Evolutionary conservation across 148 eudicot species (phyloP).

Genomic region (Nyssa sinensis): DNA sequence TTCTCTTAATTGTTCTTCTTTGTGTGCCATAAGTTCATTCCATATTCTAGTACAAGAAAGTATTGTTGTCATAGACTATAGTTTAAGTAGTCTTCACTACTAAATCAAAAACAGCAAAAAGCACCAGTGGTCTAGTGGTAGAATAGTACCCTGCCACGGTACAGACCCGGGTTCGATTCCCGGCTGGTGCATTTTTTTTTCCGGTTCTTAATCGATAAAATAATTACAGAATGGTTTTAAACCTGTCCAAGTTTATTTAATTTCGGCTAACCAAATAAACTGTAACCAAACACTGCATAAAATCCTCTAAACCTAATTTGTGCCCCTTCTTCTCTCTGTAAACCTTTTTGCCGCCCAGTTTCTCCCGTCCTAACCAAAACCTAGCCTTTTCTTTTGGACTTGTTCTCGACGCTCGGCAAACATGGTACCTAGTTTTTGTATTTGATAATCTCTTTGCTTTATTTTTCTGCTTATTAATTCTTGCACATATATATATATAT

Average conservation of each 20-base stretch:
- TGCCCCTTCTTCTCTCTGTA: neutral
- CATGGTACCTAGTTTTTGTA: neutral
- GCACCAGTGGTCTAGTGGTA: conserved; percentile 75
- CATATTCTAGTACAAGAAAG: too few relatives aligned
- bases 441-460: neutral
- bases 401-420: neutral
- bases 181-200: conserved; percentile 46
- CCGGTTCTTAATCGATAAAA: too few relatives aligned
- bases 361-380: neutral
- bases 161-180: conserved; percentile 78
- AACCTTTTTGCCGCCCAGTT: neutral
- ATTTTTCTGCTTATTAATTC: neutral
- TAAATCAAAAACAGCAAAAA: too few relatives aligned
- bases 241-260: too few relatives aligned
- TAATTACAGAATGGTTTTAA: too few relatives aligned
- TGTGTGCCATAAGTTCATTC: too few relatives aligned
- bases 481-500: neutral
- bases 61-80: too few relatives aligned
- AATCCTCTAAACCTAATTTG: neutral
- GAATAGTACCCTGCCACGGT: conserved; percentile 81
- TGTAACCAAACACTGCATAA: neutral
- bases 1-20: too few relatives aligned
- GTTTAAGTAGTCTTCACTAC: too few relatives aligned
- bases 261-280: too few relatives aligned
- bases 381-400: neutral